Conservation (phyloP, 139 green algal species). For the Asterochloris erici region DNA sequence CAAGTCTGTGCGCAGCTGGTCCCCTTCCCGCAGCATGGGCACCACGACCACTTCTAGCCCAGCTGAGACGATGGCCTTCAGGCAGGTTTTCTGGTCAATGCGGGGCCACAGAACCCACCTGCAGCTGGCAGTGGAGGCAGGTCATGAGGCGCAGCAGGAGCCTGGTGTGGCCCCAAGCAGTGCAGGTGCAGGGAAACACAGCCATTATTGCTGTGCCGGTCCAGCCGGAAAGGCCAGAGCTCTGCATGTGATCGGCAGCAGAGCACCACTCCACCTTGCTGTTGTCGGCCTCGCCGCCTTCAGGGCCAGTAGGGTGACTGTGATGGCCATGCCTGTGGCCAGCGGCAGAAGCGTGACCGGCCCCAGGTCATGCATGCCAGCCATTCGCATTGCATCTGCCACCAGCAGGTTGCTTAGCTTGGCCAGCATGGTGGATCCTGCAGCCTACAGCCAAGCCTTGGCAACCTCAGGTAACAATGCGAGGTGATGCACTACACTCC, state of each 20-base stretch:
- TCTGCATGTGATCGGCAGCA: no score
- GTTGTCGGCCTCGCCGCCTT: conserved; percentile 1
- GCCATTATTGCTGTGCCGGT: no score
- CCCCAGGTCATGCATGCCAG: conserved; percentile 55
- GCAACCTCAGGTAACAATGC: neutral
- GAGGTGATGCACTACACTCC: no score
- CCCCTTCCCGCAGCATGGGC: conserved; percentile 40
- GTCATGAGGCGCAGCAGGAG: no score
- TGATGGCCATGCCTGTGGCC: conserved; percentile 93
- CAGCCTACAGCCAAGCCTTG: conserved; percentile 37
- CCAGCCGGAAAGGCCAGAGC: no score
- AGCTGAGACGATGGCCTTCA: conserved; percentile 84
- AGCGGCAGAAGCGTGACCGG: conserved; percentile 78
- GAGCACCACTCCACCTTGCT: neutral
- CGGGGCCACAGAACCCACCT: conserved; percentile 88
- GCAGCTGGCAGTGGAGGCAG: neutral
- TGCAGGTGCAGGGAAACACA: no score
- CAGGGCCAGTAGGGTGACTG: conserved; percentile 63
- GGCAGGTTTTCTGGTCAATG: conserved; percentile 98
- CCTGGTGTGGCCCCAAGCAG: no score
- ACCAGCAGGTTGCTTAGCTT: conserved; percentile 71
- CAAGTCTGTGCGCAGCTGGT: conserved; percentile 87
- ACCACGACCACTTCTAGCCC: conserved; percentile 75
- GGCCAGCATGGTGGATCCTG: conserved; percentile 84
- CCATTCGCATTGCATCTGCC: conserved; percentile 70